phyloP scores from a whole-genome alignment of 2,329 filamentous ascomycete genomes.

The Magnaporthales sp. region DNA sequence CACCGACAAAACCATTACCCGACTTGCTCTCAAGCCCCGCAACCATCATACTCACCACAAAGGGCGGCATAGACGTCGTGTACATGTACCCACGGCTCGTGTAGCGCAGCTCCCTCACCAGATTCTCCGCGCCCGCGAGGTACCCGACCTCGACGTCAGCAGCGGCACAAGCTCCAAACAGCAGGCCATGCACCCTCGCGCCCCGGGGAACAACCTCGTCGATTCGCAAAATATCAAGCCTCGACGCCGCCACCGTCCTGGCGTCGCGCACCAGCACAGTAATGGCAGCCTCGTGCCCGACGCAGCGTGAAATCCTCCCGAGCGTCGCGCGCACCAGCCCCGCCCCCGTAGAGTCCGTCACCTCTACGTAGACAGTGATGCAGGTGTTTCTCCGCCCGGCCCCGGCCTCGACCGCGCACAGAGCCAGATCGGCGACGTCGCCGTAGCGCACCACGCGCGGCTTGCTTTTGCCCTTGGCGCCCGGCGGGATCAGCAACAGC shows the following conservation, averaged over 20 bases:
- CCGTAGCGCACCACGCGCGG: neutral
- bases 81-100: conserved; percentile 10
- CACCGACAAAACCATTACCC: too few relatives aligned
- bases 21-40: neutral
- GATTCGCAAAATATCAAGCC: neutral
- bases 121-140: conserved; percentile 6
- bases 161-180: conserved; percentile 7
- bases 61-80: conserved; percentile 8
- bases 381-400: neutral
- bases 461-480: neutral
- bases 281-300: conserved; percentile 2
- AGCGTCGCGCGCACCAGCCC: neutral
- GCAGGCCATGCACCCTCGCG: conserved; percentile 2
- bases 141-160: conserved; percentile 8
- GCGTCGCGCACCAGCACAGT: conserved; percentile 8
- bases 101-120: conserved; percentile 10
- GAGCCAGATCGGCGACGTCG: neutral
- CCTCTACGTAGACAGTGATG: neutral
- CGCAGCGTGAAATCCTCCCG: too few relatives aligned
- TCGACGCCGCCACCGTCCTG: conserved; percentile 2
- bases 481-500: neutral
- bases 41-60: conserved; percentile 9
- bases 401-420: neutral
- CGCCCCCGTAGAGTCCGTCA: neutral
- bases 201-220: neutral